Percentiles rank a stretch among this genome's conserved stretches.
These are phyloP conservation scores for Solanum lignicaule DNA, from an alignment of 257 asterid genomes.

Conservation along the genomic window DNA sequence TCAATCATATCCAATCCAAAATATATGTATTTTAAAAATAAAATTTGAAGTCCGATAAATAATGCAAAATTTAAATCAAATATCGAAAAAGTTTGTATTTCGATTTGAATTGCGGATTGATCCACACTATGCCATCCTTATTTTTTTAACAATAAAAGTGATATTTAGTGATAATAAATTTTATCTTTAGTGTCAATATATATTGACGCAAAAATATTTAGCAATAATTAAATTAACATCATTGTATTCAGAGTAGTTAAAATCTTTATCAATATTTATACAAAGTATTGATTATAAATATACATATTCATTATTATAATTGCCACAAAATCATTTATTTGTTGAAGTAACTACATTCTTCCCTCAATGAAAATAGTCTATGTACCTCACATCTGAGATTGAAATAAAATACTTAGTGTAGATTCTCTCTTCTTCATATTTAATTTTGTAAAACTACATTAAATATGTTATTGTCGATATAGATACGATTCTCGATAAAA, in stretches of 20 bases:
- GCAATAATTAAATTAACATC: too few species aligned
- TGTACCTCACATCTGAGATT: neutral
- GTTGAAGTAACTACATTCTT: too few species aligned
- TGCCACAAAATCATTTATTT: too few species aligned
- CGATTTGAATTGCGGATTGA: neutral
- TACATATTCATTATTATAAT: too few species aligned
- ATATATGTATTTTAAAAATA: too few species aligned
- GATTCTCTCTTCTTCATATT: too few species aligned
- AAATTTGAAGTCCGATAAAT: neutral
- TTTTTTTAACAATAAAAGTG: too few species aligned
- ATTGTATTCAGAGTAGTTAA: too few species aligned
- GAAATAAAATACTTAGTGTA: neutral
- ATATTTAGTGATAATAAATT: neutral
- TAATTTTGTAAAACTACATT: too few species aligned
- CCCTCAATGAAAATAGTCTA: too few species aligned
- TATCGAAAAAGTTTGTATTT: neutral
- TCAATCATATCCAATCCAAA: neutral
- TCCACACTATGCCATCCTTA: neutral
- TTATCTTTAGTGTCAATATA: neutral
- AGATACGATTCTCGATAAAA: neutral
- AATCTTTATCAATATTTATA: too few species aligned
- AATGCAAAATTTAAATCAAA: neutral
- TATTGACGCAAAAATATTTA: neutral
- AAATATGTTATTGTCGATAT: neutral
- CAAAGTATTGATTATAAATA: too few species aligned